These are phyloP conservation scores for Cryptococcus neoformans DNA, from an alignment of 1,284 basidiomycete genomes.

Conservation along the genomic window DNA sequence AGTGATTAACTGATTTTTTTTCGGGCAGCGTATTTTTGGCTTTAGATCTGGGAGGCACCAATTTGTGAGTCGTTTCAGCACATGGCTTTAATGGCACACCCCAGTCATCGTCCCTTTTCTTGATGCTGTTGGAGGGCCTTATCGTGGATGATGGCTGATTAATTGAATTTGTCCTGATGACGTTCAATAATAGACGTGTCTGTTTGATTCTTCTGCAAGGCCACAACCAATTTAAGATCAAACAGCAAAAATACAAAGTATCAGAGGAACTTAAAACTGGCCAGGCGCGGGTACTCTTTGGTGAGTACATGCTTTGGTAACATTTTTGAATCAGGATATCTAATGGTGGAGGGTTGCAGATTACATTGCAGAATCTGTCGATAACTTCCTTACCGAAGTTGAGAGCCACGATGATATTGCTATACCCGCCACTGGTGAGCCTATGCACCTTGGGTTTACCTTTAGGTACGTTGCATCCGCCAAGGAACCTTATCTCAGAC, in stretches of 20 bases:
- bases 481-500: too few relatives aligned
- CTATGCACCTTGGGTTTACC: conserved; percentile 82
- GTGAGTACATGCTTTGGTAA: conserved; percentile 52
- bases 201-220: conserved; percentile 90
- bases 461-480: conserved; percentile 58
- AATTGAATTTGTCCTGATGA: not conserved
- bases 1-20: not conserved
- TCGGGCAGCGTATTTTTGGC: conserved; percentile 69
- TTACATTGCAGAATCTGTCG: conserved; percentile 94
- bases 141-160: not conserved
- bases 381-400: conserved; percentile 81
- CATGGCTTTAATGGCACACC: too few relatives aligned
- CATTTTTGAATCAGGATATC: not conserved
- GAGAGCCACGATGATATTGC: conserved; percentile 27
- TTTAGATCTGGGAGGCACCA: conserved; percentile 91
- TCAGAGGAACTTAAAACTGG: conserved; percentile 86
- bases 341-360: conserved; percentile 54
- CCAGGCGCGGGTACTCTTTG: conserved; percentile 75
- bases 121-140: not conserved
- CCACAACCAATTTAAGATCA: conserved; percentile 78
- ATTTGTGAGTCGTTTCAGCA: conserved; percentile 61
- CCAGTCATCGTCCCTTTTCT: conserved; percentile 3
- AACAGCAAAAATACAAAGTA: conserved; percentile 91
- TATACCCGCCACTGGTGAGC: conserved; percentile 47
- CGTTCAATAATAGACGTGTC: conserved; percentile 62